phyloP scores from a whole-genome alignment of 192 early-diverging fungal genomes.

The Podila clonocystis region DNA sequence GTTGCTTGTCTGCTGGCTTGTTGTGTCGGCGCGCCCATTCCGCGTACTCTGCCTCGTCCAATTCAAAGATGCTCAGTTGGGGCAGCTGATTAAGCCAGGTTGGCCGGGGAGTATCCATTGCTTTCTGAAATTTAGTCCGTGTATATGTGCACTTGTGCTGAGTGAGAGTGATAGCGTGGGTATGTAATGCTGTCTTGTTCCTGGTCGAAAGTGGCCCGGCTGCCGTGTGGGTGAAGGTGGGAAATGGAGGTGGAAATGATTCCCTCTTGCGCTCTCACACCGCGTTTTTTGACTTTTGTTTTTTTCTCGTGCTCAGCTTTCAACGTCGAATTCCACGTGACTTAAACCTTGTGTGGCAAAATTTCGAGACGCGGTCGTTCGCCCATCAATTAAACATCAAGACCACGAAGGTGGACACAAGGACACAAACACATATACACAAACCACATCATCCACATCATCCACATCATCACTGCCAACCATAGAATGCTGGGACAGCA shows the following conservation, averaged over 20 bases:
- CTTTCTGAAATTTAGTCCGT: background rate
- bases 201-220: background rate
- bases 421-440: background rate
- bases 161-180: background rate
- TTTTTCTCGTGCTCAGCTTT: too few species aligned
- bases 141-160: background rate
- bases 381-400: too few species aligned
- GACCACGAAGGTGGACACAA: background rate
- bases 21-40: slow-evolving; percentile 35
- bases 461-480: too few species aligned
- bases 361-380: too few species aligned
- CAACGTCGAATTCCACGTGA: too few species aligned
- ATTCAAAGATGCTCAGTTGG: slow-evolving; percentile 41
- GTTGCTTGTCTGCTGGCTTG: background rate
- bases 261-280: background rate
- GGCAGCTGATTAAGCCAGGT: slow-evolving; percentile 53
- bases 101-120: background rate
- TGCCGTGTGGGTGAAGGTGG: background rate
- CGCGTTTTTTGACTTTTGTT: too few species aligned
- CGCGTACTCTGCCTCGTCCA: slow-evolving; percentile 46
- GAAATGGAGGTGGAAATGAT: background rate
- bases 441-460: too few species aligned
- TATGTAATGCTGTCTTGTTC: background rate
- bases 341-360: too few species aligned
- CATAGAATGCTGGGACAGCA: slow-evolving; percentile 39